Percentiles rank a stretch among this genome's conserved stretches.
phyloP scores from a whole-genome alignment of 75 land plant species.

The Chamaecyparis obtusa region DNA sequence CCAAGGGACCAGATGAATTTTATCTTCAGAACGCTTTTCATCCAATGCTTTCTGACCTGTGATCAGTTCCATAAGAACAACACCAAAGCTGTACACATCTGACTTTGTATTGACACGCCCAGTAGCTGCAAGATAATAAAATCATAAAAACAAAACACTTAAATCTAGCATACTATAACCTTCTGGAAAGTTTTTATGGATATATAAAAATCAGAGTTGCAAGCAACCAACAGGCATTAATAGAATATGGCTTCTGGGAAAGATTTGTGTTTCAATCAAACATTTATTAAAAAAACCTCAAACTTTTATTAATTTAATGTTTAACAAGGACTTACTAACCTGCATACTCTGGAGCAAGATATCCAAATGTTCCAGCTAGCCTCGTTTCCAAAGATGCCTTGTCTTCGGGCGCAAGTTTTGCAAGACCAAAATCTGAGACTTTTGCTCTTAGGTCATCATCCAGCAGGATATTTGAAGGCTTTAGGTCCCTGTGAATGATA shows the following conservation, averaged over 20 bases:
- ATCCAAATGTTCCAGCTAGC: conserved; percentile 86
- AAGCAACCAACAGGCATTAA: background rate
- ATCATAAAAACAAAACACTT: background rate
- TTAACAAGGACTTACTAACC: conserved; percentile 36
- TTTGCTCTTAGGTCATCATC: conserved; percentile 65
- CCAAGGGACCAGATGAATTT: conserved; percentile 58
- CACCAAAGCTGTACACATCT: conserved; percentile 86
- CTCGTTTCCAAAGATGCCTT: conserved; percentile 67
- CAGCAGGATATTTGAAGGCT: conserved; percentile 76
- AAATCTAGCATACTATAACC: background rate
- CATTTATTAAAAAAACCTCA: background rate
- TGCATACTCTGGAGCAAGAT: conserved; percentile 89
- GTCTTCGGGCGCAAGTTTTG: conserved; percentile 69
- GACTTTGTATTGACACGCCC: conserved; percentile 79
- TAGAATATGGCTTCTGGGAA: background rate
- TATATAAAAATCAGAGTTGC: background rate
- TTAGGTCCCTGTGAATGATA: conserved; percentile 78
- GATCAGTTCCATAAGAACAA: conserved; percentile 73
- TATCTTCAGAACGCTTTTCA: conserved; percentile 53
- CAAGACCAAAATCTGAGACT: conserved; percentile 82
- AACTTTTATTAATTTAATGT: background rate
- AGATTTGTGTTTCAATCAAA: background rate
- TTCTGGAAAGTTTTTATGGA: background rate
- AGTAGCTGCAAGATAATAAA: conserved; percentile 48
- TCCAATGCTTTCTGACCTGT: conserved; percentile 68